These are phyloP conservation scores for Metroxylon sagu DNA, from an alignment of 176 grass and related monocot genomes.

Conservation along the genomic window DNA sequence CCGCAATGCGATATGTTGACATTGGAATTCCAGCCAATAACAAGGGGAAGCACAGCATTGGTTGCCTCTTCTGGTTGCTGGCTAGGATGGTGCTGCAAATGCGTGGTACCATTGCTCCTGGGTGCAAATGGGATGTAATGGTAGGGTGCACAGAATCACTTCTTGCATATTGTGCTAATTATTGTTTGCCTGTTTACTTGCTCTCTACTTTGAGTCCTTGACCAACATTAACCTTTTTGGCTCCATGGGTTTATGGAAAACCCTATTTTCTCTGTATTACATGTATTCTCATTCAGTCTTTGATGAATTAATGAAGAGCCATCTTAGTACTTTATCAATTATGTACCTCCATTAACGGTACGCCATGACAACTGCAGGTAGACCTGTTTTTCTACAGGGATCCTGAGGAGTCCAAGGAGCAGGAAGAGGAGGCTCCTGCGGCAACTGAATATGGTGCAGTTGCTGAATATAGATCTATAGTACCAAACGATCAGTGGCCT, in stretches of 20 bases:
- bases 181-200: too few relatives aligned
- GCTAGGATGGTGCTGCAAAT: slow-evolving; percentile 7
- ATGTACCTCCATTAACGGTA: too few relatives aligned
- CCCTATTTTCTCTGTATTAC: too few relatives aligned
- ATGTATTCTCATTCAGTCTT: too few relatives aligned
- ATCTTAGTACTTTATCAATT: too few relatives aligned
- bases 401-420: slow-evolving; percentile 8
- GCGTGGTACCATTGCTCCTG: slow-evolving; percentile 8
- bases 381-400: slow-evolving; percentile 8
- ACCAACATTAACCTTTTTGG: too few relatives aligned
- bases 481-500: background rate
- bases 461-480: slow-evolving; percentile 1
- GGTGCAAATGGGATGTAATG: slow-evolving; percentile 6
- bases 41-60: slow-evolving; percentile 3
- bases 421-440: slow-evolving; percentile 4
- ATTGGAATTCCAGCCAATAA: slow-evolving; percentile 17
- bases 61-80: slow-evolving; percentile 13
- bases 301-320: too few relatives aligned
- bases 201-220: too few relatives aligned
- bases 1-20: slow-evolving; percentile 9
- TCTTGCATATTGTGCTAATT: too few relatives aligned
- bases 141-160: background rate
- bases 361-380: background rate
- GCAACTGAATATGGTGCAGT: slow-evolving; percentile 9
- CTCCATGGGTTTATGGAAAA: too few relatives aligned